Percentiles rank a stretch among this genome's conserved stretches.
Evolutionary conservation across 2,329 filamentous ascomycete species (phyloP).

Genomic region (Lecanicillium sp.): DNA sequence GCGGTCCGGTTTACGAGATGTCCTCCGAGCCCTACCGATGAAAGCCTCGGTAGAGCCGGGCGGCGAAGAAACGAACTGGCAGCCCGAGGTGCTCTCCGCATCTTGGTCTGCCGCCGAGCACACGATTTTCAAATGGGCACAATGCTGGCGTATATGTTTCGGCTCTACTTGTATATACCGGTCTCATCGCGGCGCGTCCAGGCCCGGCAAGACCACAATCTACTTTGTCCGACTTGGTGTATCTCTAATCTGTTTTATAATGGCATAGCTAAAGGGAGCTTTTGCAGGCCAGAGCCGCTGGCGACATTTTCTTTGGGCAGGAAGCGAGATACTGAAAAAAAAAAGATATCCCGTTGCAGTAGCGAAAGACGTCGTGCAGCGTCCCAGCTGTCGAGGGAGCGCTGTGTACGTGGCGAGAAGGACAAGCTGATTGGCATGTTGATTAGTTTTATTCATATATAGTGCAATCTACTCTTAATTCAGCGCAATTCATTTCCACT

Average conservation of each 20-base stretch:
- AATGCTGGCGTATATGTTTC: conserved; percentile 19
- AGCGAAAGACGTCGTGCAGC: background rate
- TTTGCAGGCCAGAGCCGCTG: background rate
- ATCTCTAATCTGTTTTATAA: background rate
- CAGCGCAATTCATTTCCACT: too few relatives aligned
- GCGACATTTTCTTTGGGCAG: background rate
- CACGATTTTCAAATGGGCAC: conserved; percentile 15
- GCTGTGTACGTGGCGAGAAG: background rate
- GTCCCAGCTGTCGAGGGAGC: background rate
- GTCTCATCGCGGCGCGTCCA: background rate
- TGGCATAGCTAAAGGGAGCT: background rate
- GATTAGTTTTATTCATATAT: conserved; percentile 4
- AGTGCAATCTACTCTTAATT: conserved; percentile 13
- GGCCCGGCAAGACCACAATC: background rate
- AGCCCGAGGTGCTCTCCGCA: background rate
- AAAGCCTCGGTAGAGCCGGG: conserved; percentile 8
- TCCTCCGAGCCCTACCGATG: conserved; percentile 33
- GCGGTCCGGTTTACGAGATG: conserved; percentile 38
- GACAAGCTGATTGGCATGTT: background rate
- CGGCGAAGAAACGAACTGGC: conserved; percentile 2
- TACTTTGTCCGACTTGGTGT: background rate
- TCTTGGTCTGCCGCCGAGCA: conserved; percentile 3
- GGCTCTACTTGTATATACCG: conserved; percentile 6
- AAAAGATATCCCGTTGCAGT: background rate
- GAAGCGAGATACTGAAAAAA: background rate